phyloP scores from a whole-genome alignment of 257 asterid genomes.

The Rhazya stricta region DNA sequence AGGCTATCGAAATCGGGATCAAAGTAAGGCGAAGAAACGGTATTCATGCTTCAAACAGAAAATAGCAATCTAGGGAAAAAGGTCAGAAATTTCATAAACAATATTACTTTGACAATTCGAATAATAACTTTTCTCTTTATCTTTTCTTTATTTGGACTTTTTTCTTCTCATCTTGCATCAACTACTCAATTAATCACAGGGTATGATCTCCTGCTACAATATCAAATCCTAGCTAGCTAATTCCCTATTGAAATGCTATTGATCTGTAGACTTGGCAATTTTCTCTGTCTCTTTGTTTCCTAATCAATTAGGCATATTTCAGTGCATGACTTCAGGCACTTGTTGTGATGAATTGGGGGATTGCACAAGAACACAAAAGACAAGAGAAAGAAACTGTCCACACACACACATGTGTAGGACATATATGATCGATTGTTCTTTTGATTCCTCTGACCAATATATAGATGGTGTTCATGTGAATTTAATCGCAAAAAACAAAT shows the following conservation, averaged over 20 bases:
- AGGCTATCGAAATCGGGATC: constrained; percentile 79
- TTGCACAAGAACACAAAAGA: neutral
- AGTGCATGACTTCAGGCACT: too few relatives aligned
- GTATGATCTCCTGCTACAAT: too few relatives aligned
- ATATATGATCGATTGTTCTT: neutral
- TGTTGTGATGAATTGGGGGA: neutral
- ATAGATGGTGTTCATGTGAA: neutral
- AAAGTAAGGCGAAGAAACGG: constrained; percentile 55
- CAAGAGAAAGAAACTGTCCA: neutral
- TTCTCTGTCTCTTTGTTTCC: too few relatives aligned
- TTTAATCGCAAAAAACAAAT: too few relatives aligned
- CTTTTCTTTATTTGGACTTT: too few relatives aligned
- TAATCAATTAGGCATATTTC: too few relatives aligned
- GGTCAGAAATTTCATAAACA: neutral
- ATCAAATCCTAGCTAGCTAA: too few relatives aligned
- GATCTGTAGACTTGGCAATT: too few relatives aligned
- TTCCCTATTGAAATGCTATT: too few relatives aligned
- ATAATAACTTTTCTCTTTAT: too few relatives aligned
- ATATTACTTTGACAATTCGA: neutral
- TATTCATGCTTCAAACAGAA: constrained; percentile 40
- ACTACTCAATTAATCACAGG: too few relatives aligned
- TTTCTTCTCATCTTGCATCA: too few relatives aligned
- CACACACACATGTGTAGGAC: neutral
- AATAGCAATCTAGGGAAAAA: neutral
- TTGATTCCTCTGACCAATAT: neutral